phyloP scores from a whole-genome alignment of 2,329 filamentous ascomycete genomes.

The Fonsecaea erecta region DNA sequence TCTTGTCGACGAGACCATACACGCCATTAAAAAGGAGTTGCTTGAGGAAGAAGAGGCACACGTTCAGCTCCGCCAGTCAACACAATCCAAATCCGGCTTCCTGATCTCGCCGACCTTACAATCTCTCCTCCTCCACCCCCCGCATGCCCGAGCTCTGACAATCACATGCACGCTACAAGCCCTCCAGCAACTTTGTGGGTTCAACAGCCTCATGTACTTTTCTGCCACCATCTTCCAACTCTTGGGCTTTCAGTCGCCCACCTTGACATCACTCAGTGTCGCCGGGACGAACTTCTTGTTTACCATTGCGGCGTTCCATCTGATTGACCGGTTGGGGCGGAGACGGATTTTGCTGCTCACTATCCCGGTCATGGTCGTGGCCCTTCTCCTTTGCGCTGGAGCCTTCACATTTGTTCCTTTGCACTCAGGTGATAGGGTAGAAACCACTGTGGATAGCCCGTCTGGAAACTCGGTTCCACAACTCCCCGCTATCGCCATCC shows the following conservation, averaged over 20 bases:
- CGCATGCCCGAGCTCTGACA: slow-evolving; percentile 66
- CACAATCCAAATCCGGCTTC: slow-evolving; percentile 14
- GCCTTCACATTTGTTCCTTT: slow-evolving; percentile 69
- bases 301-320: slow-evolving; percentile 72
- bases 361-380: slow-evolving; percentile 79
- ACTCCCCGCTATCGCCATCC: slow-evolving; percentile 62
- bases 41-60: slow-evolving; percentile 65
- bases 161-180: slow-evolving; percentile 88
- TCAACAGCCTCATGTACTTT: slow-evolving; percentile 93
- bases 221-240: slow-evolving; percentile 80
- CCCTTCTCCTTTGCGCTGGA: slow-evolving; percentile 71
- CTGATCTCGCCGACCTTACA: slow-evolving; percentile 46
- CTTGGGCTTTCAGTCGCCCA: slow-evolving; percentile 77
- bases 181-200: slow-evolving; percentile 85
- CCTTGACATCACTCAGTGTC: slow-evolving; percentile 77
- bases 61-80: slow-evolving; percentile 25
- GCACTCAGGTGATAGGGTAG: slow-evolving; percentile 29
- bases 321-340: slow-evolving; percentile 80
- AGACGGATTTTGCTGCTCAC: slow-evolving; percentile 80
- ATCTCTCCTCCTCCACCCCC: slow-evolving; percentile 36
- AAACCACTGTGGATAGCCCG: not conserved
- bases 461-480: slow-evolving; percentile 40
- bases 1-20: slow-evolving; percentile 65
- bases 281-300: slow-evolving; percentile 83
- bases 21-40: slow-evolving; percentile 74